Percentiles rank a stretch among this genome's conserved stretches.
Evolutionary conservation across 108 stramenopile genomes (phyloP).

Genomic region (Mediolabrus comicus): DNA sequence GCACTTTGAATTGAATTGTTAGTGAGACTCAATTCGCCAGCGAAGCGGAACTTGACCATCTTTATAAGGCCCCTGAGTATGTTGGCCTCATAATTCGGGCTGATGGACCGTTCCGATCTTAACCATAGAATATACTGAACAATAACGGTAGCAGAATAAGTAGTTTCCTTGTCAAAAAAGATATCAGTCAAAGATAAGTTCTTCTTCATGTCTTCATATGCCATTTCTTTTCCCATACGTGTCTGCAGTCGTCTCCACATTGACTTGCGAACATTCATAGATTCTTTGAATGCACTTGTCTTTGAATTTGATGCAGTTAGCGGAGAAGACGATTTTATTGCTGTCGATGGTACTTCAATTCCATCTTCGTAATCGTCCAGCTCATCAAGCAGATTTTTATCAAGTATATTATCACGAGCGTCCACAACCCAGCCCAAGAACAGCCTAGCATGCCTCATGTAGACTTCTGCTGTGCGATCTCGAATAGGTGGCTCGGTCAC

Average conservation of each 20-base stretch:
- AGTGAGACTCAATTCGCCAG: conserved; percentile 34
- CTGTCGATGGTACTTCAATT: neutral
- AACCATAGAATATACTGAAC: conserved; percentile 82
- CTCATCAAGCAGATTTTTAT: neutral
- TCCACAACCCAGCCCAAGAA: conserved; percentile 70
- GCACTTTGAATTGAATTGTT: neutral
- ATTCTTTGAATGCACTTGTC: neutral
- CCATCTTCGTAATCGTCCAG: neutral
- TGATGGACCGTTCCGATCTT: conserved; percentile 55
- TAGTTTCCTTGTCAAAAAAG: conserved; percentile 62
- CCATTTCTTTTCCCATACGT: neutral
- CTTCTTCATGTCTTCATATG: conserved; percentile 1
- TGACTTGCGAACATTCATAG: conserved; percentile 10
- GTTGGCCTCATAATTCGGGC: conserved; percentile 86
- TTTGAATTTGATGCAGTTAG: neutral
- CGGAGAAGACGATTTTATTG: too few species aligned
- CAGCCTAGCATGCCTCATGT: conserved; percentile 72
- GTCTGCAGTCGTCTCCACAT: conserved; percentile 16
- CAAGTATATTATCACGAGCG: conserved; percentile 14
- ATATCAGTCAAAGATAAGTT: conserved; percentile 58
- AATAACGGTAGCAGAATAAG: conserved; percentile 62
- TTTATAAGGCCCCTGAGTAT: conserved; percentile 79
- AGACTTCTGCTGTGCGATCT: conserved; percentile 73
- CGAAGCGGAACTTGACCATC: conserved; percentile 77
- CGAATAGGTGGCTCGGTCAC: conserved; percentile 68